Percentiles rank a stretch among this genome's conserved stretches.
Evolutionary conservation across 2,329 filamentous ascomycete species (phyloP).

Genomic region (Aspergillus bombycis): DNA sequence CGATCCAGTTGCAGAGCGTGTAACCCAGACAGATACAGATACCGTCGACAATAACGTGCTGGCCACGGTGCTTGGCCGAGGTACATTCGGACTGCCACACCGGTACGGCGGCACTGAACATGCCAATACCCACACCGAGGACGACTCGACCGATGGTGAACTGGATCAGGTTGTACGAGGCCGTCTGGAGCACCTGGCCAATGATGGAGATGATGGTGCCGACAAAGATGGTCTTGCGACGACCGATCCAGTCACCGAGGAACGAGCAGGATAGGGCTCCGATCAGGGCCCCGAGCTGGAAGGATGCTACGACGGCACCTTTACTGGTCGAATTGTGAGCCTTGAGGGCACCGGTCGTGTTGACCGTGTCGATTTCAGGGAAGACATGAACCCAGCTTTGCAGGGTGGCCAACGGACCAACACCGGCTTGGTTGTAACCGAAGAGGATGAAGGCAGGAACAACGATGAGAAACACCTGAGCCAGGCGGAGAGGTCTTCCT

Average conservation of each 20-base stretch:
- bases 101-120: slow-evolving; percentile 53
- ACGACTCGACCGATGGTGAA: slow-evolving; percentile 53
- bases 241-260: slow-evolving; percentile 52
- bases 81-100: slow-evolving; percentile 55
- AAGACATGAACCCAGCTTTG: slow-evolving; percentile 50
- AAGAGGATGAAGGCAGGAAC: slow-evolving; percentile 30
- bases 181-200: slow-evolving; percentile 44
- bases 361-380: slow-evolving; percentile 56
- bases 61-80: slow-evolving; percentile 51
- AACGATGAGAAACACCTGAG: slow-evolving; percentile 27
- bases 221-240: slow-evolving; percentile 50
- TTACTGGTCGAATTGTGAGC: slow-evolving; percentile 29
- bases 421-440: slow-evolving; percentile 32
- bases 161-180: slow-evolving; percentile 48
- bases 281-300: slow-evolving; percentile 26
- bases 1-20: slow-evolving; percentile 45
- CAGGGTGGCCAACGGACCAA: slow-evolving; percentile 27
- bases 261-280: slow-evolving; percentile 24
- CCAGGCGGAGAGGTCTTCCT: slow-evolving; percentile 19
- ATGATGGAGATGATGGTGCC: slow-evolving; percentile 38
- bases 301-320: slow-evolving; percentile 30
- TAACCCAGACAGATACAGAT: slow-evolving; percentile 45
- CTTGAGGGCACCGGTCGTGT: slow-evolving; percentile 25
- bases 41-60: slow-evolving; percentile 53
- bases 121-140: slow-evolving; percentile 52